Percentiles rank a stretch among this genome's conserved stretches.
Conservation (phyloP, 495 filamentous ascomycete genomes). For the Astrothelium macrocarpum region DNA sequence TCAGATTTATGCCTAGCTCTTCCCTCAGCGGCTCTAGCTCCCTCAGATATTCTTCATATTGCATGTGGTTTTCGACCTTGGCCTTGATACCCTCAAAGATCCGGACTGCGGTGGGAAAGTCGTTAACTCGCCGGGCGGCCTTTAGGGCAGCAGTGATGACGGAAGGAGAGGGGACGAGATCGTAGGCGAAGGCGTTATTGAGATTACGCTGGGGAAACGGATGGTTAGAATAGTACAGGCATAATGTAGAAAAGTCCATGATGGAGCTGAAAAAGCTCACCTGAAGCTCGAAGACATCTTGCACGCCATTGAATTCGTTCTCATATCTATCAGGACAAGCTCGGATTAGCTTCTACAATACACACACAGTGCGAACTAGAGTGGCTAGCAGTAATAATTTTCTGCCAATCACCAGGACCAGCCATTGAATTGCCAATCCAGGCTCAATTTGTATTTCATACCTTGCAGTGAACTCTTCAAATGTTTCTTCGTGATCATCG, state of each 20-base stretch:
- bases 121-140: constrained; percentile 91
- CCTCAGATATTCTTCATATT: constrained; percentile 95
- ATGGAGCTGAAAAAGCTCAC: constrained; percentile 42
- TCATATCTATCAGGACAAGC: constrained; percentile 63
- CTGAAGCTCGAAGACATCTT: constrained; percentile 99
- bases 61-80: constrained; percentile 95
- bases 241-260: not conserved
- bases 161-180: constrained; percentile 89
- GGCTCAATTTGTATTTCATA: constrained; percentile 40
- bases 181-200: constrained; percentile 99
- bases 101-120: constrained; percentile 94
- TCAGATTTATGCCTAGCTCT: constrained; percentile 83
- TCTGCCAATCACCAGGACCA: not conserved
- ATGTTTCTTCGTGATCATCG: constrained; percentile 69
- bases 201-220: constrained; percentile 68
- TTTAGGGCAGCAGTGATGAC: constrained; percentile 85
- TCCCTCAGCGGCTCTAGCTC: constrained; percentile 86
- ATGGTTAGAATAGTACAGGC: constrained; percentile 13
- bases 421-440: constrained; percentile 12
- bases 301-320: constrained; percentile 95
- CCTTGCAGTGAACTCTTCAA: constrained; percentile 98
- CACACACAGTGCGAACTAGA: not conserved
- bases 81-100: constrained; percentile 99
- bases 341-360: not conserved
- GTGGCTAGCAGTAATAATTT: not conserved